A percentile compares a stretch with the other conserved stretches of the same genome.
Conservation (phyloP, 2,329 filamentous ascomycete species). For the Iodosphaeria phyllophila region DNA sequence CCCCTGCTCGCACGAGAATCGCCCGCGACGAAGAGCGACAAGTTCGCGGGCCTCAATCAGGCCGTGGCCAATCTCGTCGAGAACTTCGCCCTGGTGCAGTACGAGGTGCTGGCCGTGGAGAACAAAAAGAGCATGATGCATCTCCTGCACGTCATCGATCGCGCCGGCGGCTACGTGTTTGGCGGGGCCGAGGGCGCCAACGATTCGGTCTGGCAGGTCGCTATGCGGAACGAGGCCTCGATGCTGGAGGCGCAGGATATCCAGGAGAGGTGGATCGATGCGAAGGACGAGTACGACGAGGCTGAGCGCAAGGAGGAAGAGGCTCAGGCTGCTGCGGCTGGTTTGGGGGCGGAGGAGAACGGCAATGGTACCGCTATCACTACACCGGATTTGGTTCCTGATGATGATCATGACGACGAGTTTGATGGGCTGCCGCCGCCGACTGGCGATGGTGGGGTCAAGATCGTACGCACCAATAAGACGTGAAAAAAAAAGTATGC, state of each 20-base stretch:
- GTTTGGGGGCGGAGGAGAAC: conserved; percentile 9
- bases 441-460: conserved; percentile 42
- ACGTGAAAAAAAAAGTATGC: too few relatives aligned
- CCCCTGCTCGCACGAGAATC: conserved; percentile 67
- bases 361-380: conserved; percentile 15
- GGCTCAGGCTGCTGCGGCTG: conserved; percentile 43
- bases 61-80: conserved; percentile 77
- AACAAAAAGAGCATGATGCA: conserved; percentile 97
- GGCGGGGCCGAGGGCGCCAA: conserved; percentile 80
- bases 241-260: conserved; percentile 73
- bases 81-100: conserved; percentile 75
- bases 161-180: conserved; percentile 85
- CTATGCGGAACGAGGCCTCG: conserved; percentile 61
- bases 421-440: conserved; percentile 33
- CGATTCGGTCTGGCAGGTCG: conserved; percentile 92
- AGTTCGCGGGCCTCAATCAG: conserved; percentile 70
- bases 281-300: conserved; percentile 73
- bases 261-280: conserved; percentile 89
- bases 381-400: conserved; percentile 15
- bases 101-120: conserved; percentile 87
- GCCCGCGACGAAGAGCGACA: conserved; percentile 46
- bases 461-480: conserved; percentile 44
- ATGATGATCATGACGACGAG: conserved; percentile 18
- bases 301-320: conserved; percentile 58
- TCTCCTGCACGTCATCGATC: conserved; percentile 72